Evolutionary conservation across 768 basidiomycete genomes (phyloP), one percentile per base, ranked within the genome.

Genomic region (Sarcodon aspratus): DNA sequence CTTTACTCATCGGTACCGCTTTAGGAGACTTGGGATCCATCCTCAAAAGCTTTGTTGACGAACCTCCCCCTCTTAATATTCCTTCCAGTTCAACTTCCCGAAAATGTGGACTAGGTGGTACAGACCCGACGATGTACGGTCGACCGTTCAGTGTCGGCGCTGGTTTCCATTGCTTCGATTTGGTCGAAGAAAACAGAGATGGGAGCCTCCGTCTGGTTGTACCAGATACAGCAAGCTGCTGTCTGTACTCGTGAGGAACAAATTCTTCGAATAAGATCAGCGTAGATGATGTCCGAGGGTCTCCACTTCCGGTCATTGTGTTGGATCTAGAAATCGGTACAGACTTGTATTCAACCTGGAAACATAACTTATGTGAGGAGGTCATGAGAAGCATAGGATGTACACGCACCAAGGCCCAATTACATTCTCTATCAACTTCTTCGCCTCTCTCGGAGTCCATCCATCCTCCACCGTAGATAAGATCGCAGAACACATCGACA

Each of bases 221-320:
- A 3, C 75, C 70, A 12, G 73, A 69, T 6, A 79, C 64, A 5
- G 66, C 78, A 6, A 94, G 73, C 55, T 88, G 82, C 42, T 86
- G 80, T 4, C 87, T 73, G 57, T 91, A 92, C 60, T 92, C 93
- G 36, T 78, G 67, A 0, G 94, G 95, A 3, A 99, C 91, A 48
- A 90, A 87, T 63, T 98, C 96, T 65, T 99, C 93, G 54, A 91
- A 94, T 6, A 97, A 67, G 47, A 96, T 75, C 44, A 90, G 76
- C 0, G 80, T 75, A 0, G 78, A 71, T 0, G 80, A 69, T 1
- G 77, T 83, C n/a, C 92, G 75, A 0, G 88, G 88, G 59, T 93
- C 88, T 2, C 57, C 52, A 5, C 60, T 60, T 1, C 64, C 65
- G 1, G 64, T 57, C 9, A 52, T 51, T 1, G 61, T 58, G 15